Evolutionary conservation across 768 basidiomycete genomes (phyloP).

Genomic region (Boletus coccyginus): DNA sequence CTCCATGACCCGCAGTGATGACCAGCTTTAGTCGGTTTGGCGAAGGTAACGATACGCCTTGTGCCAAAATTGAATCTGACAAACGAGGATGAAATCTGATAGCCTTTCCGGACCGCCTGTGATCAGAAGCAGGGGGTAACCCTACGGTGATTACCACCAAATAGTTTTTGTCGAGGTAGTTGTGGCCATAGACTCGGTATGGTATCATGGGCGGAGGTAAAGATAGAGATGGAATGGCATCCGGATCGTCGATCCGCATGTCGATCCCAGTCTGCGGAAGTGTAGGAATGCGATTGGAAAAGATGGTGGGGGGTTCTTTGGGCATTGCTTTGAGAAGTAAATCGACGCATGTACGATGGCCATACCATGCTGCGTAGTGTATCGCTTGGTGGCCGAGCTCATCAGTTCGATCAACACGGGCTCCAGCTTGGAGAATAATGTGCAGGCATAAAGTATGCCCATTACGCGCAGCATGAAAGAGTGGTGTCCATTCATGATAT

Average conservation of each 20-base stretch:
- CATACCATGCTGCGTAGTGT: slow-evolving; percentile 97
- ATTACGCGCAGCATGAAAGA: slow-evolving; percentile 91
- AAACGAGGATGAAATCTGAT: slow-evolving; percentile 75
- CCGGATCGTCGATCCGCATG: slow-evolving; percentile 65
- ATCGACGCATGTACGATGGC: slow-evolving; percentile 68
- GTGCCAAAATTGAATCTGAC: slow-evolving; percentile 64
- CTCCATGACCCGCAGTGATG: slow-evolving; percentile 84
- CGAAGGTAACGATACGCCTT: slow-evolving; percentile 65
- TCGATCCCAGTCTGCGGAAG: slow-evolving; percentile 29
- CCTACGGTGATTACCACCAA: slow-evolving; percentile 88
- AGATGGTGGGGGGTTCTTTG: slow-evolving; percentile 12
- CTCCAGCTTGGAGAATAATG: slow-evolving; percentile 77
- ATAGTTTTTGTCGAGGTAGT: slow-evolving; percentile 83
- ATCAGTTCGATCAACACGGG: slow-evolving; percentile 72
- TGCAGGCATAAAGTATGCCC: slow-evolving; percentile 73
- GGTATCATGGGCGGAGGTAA: slow-evolving; percentile 98
- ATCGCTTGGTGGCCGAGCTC: slow-evolving; percentile 83
- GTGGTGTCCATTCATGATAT: slow-evolving; percentile 97
- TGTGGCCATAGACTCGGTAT: slow-evolving; percentile 95
- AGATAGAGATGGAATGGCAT: slow-evolving; percentile 91
- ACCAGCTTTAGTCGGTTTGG: slow-evolving; percentile 87
- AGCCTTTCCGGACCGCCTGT: slow-evolving; percentile 38
- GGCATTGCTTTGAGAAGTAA: slow-evolving; percentile 48
- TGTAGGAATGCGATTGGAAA: slow-evolving; percentile 17
- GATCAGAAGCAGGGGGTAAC: slow-evolving; percentile 36